phyloP scores from a whole-genome alignment of 176 grass and related monocot species.

The Oryza punctata region DNA sequence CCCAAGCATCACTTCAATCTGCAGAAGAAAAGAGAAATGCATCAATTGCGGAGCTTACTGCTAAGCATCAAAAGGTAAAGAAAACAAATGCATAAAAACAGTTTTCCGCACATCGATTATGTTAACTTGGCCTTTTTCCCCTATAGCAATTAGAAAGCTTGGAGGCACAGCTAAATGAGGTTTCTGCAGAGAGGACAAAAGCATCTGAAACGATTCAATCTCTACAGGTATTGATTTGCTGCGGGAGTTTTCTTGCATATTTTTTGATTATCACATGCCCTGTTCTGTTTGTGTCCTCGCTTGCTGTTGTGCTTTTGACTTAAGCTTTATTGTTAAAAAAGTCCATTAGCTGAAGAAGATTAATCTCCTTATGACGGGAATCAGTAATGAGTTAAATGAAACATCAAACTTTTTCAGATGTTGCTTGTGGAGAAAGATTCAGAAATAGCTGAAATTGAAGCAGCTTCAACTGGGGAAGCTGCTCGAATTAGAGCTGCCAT shows the following conservation, averaged over 20 bases:
- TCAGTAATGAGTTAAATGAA: conserved; percentile 19
- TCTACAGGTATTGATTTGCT: conserved; percentile 66
- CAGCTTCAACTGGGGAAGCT: conserved; percentile 92
- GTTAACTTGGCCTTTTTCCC: conserved; percentile 15
- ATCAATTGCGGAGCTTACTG: conserved; percentile 70
- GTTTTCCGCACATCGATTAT: conserved; percentile 5
- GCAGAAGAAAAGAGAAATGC: conserved; percentile 83
- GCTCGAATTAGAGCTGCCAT: conserved; percentile 79
- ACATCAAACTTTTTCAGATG: conserved; percentile 53
- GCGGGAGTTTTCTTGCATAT: conserved; percentile 18
- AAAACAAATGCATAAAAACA: conserved; percentile 31
- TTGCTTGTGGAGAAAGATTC: conserved; percentile 85
- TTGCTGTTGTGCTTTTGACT: conserved; percentile 8
- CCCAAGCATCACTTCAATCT: conserved; percentile 73
- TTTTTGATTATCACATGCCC: conserved; percentile 21
- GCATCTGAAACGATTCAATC: conserved; percentile 92
- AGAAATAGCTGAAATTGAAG: conserved; percentile 93
- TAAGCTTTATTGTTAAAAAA: conserved; percentile 20
- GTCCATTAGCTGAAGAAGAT: conserved; percentile 27
- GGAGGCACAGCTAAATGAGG: conserved; percentile 79
- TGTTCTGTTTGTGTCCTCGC: not conserved
- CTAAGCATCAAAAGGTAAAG: conserved; percentile 87
- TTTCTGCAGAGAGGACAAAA: conserved; percentile 75
- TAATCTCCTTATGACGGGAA: conserved; percentile 13
- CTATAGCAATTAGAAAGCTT: conserved; percentile 90